Conservation (phyloP, 2,329 filamentous ascomycete species). For the Trichoderma lentiforme region DNA sequence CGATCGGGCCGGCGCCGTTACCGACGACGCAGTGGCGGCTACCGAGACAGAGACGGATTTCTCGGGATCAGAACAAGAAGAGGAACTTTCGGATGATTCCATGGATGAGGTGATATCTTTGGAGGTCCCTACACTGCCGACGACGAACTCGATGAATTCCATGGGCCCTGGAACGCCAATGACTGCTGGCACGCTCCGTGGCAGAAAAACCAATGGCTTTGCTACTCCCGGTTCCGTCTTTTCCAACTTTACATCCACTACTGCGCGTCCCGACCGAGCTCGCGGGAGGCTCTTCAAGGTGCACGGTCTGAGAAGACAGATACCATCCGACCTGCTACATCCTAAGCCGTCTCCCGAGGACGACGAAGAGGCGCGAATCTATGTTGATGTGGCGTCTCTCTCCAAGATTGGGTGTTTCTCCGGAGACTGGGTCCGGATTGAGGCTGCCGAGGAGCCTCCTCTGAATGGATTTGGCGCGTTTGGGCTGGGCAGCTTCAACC, state of each 20-base stretch:
- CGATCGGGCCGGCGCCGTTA: slow-evolving; percentile 54
- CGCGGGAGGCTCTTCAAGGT: slow-evolving; percentile 81
- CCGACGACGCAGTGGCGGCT: slow-evolving; percentile 56
- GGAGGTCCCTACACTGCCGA: slow-evolving; percentile 71
- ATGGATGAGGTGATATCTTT: slow-evolving; percentile 92
- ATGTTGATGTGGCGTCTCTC: slow-evolving; percentile 82
- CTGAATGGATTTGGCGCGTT: slow-evolving; percentile 63
- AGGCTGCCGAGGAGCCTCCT: slow-evolving; percentile 71
- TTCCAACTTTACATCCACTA: slow-evolving; percentile 82
- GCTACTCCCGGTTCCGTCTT: slow-evolving; percentile 85
- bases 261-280: slow-evolving; percentile 68
- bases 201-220: slow-evolving; percentile 65
- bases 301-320: slow-evolving; percentile 67
- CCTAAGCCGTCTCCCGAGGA: slow-evolving; percentile 74
- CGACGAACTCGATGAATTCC: slow-evolving; percentile 69
- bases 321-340: slow-evolving; percentile 77
- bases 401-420: slow-evolving; percentile 94
- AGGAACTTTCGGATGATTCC: slow-evolving; percentile 81
- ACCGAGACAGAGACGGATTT: slow-evolving; percentile 63
- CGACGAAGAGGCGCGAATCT: slow-evolving; percentile 85
- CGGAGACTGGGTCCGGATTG: slow-evolving; percentile 90
- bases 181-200: slow-evolving; percentile 58
- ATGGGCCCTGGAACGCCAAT: slow-evolving; percentile 77
- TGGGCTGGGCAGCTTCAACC: slow-evolving; percentile 61
- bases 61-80: slow-evolving; percentile 64